These are phyloP conservation scores for Ceratobasidium sp. DNA, from an alignment of 1,284 basidiomycete species.

Conservation along the genomic window DNA sequence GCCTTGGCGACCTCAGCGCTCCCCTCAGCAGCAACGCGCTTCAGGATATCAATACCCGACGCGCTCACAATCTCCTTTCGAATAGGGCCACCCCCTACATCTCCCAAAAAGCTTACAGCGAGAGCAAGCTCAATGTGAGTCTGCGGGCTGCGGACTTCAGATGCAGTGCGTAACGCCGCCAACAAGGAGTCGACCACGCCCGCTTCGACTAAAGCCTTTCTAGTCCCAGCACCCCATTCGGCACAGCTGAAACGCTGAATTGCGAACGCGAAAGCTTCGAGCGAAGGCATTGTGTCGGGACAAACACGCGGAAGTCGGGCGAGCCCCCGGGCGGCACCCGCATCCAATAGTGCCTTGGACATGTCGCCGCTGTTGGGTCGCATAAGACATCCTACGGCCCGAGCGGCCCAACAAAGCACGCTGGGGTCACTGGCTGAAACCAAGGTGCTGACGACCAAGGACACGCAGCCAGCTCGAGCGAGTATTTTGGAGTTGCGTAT, in stretches of 20 bases:
- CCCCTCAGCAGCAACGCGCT: constrained; percentile 42
- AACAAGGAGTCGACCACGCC: constrained; percentile 48
- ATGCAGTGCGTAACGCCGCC: constrained; percentile 48
- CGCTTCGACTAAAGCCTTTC: constrained; percentile 47
- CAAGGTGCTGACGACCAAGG: constrained; percentile 40
- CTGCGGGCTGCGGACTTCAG: constrained; percentile 43
- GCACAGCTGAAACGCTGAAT: constrained; percentile 48
- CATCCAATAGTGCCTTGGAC: constrained; percentile 47
- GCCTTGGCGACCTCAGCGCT: constrained; percentile 44
- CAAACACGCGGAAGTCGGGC: constrained; percentile 46
- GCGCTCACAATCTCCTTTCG: constrained; percentile 48
- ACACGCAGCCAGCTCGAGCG: constrained; percentile 42
- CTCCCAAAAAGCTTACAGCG: constrained; percentile 45
- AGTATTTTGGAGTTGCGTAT: constrained; percentile 46
- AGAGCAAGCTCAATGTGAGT: constrained; percentile 47
- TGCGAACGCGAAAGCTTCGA: constrained; percentile 48
- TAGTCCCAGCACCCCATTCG: constrained; percentile 47
- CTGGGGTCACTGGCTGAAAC: constrained; percentile 34
- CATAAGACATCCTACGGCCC: constrained; percentile 49
- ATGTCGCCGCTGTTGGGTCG: constrained; percentile 48
- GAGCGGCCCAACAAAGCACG: constrained; percentile 46
- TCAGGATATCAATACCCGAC: constrained; percentile 48
- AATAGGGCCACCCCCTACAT: constrained; percentile 46
- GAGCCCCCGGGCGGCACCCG: constrained; percentile 46
- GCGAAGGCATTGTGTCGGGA: constrained; percentile 43